These are phyloP conservation scores for Clonostachys sp. DNA, from an alignment of 2,329 filamentous ascomycete species.

Conservation along the genomic window DNA sequence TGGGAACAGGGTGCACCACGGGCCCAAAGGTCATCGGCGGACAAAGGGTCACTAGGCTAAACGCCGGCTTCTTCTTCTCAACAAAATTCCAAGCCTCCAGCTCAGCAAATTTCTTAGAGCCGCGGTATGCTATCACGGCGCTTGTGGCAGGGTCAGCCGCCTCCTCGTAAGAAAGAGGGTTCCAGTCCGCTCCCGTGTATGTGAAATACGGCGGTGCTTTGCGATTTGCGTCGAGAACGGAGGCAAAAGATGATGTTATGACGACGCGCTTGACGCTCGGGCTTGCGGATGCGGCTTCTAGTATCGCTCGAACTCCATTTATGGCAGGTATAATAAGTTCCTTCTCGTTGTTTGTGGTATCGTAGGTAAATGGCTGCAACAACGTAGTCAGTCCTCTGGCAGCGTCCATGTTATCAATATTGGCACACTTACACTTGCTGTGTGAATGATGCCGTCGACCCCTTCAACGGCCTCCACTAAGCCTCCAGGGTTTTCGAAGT, in stretches of 20 bases:
- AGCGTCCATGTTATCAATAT: background rate
- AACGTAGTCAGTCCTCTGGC: background rate
- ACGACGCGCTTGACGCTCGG: slow-evolving; percentile 26
- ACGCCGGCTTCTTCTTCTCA: slow-evolving; percentile 22
- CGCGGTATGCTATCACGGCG: slow-evolving; percentile 30
- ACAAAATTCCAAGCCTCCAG: slow-evolving; percentile 25
- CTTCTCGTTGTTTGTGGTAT: slow-evolving; percentile 35
- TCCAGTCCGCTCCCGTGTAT: slow-evolving; percentile 53
- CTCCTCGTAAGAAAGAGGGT: slow-evolving; percentile 47
- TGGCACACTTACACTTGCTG: slow-evolving; percentile 31
- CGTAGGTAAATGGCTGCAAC: slow-evolving; percentile 33
- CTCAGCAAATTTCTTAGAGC: slow-evolving; percentile 27
- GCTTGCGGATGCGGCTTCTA: slow-evolving; percentile 20
- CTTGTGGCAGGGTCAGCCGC: slow-evolving; percentile 29
- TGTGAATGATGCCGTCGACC: slow-evolving; percentile 36
- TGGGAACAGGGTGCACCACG: slow-evolving; percentile 27
- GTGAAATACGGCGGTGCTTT: slow-evolving; percentile 42
- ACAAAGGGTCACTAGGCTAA: slow-evolving; percentile 36
- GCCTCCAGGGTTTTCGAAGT: slow-evolving; percentile 30
- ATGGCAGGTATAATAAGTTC: slow-evolving; percentile 39
- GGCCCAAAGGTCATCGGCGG: slow-evolving; percentile 42
- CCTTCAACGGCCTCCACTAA: slow-evolving; percentile 30
- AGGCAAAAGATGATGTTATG: slow-evolving; percentile 66
- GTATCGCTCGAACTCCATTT: slow-evolving; percentile 34
- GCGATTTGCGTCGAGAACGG: slow-evolving; percentile 48